phyloP scores from a whole-genome alignment of 2,329 filamentous ascomycete species.

The Coleophoma crateriformis region DNA sequence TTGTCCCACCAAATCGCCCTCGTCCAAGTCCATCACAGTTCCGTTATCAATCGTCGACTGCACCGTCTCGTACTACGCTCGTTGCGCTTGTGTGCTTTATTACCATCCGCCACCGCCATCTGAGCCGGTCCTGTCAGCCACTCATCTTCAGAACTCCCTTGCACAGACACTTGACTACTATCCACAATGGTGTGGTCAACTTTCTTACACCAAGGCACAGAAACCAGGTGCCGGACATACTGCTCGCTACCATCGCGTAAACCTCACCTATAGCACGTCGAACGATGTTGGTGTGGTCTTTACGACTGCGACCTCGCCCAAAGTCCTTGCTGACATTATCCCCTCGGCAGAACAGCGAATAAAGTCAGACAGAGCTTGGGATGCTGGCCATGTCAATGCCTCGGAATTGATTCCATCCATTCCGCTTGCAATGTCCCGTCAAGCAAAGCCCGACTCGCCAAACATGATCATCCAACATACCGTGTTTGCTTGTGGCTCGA shows the following conservation, averaged over 20 bases:
- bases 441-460: slow-evolving; percentile 11
- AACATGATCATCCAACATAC: slow-evolving; percentile 34
- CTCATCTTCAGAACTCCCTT: slow-evolving; percentile 23
- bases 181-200: slow-evolving; percentile 36
- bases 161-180: slow-evolving; percentile 30
- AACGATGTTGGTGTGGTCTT: slow-evolving; percentile 37
- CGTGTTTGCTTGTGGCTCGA: slow-evolving; percentile 33
- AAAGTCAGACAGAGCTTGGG: slow-evolving; percentile 25
- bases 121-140: slow-evolving; percentile 2
- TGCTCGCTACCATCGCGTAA: slow-evolving; percentile 28
- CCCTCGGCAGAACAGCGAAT: slow-evolving; percentile 17
- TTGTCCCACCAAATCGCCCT: slow-evolving; percentile 4
- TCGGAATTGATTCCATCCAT: slow-evolving; percentile 27
- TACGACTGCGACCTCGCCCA: slow-evolving; percentile 24
- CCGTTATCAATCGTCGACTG: slow-evolving; percentile 37
- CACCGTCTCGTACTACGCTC: slow-evolving; percentile 32
- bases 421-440: slow-evolving; percentile 26
- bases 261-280: slow-evolving; percentile 28
- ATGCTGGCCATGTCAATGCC: slow-evolving; percentile 28
- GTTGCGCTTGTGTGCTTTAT: slow-evolving; percentile 38
- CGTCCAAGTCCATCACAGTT: slow-evolving; percentile 6
- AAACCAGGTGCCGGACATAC: slow-evolving; percentile 20
- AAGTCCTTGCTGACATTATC: slow-evolving; percentile 24
- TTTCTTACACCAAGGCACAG: slow-evolving; percentile 27
- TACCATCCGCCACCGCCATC: slow-evolving; percentile 26